phyloP scores from a whole-genome alignment of 495 filamentous ascomycete genomes.

The Clohesyomyces aquaticus region DNA sequence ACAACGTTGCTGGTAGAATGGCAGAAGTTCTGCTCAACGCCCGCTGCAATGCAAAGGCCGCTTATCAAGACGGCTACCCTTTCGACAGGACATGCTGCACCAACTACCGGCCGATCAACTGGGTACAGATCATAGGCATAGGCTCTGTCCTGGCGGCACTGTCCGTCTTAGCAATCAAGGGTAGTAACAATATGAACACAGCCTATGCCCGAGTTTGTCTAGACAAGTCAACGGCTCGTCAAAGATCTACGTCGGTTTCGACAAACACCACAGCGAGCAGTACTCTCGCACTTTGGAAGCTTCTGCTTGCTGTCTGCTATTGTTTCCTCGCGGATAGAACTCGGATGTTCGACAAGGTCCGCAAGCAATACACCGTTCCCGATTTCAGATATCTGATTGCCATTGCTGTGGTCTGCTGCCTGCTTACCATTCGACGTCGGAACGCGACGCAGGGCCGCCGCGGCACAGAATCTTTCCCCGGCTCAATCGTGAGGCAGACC shows the following conservation, averaged over 20 bases:
- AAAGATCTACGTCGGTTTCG: not conserved
- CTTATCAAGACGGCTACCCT: conserved; percentile 48
- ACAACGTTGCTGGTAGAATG: conserved; percentile 53
- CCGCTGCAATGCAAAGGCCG: conserved; percentile 57
- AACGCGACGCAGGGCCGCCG: conserved; percentile 10
- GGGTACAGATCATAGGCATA: conserved; percentile 46
- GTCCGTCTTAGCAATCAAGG: conserved; percentile 38
- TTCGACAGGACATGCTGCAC: conserved; percentile 64
- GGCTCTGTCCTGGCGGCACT: conserved; percentile 44
- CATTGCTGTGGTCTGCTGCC: conserved; percentile 47
- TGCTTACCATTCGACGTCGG: conserved; percentile 45
- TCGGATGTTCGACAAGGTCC: conserved; percentile 58
- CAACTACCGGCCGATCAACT: conserved; percentile 46
- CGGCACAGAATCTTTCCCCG: not conserved
- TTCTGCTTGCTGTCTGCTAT: conserved; percentile 52
- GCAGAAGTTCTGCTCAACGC: conserved; percentile 62
- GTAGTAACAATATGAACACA: conserved; percentile 25
- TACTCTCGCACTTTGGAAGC: conserved; percentile 22
- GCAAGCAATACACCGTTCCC: conserved; percentile 53
- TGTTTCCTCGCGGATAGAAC: conserved; percentile 63
- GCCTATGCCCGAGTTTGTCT: conserved; percentile 12
- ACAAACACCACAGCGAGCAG: not conserved
- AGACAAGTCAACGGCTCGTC: not conserved
- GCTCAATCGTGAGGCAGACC: conserved; percentile 29
- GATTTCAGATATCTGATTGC: conserved; percentile 50